phyloP scores from a whole-genome alignment of 345 rosid genomes.

The Salix caprea region DNA sequence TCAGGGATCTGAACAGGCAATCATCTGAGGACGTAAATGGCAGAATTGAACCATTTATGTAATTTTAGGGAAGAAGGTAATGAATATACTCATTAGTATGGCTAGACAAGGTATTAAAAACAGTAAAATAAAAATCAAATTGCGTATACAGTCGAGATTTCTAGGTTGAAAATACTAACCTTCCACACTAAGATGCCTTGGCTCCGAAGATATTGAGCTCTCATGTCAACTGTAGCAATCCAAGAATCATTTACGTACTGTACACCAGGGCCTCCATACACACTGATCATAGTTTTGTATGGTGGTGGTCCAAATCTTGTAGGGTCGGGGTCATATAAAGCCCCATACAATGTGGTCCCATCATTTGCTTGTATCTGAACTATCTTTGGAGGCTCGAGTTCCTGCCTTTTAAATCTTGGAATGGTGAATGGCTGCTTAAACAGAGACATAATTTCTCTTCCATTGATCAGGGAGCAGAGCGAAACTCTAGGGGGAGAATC shows the following conservation, averaged over 20 bases:
- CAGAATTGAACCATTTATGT: neutral
- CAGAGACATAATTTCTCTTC: constrained; percentile 51
- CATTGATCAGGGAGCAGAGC: constrained; percentile 62
- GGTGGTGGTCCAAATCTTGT: constrained; percentile 87
- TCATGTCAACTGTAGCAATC: constrained; percentile 86
- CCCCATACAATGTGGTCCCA: constrained; percentile 69
- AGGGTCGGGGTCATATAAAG: constrained; percentile 71
- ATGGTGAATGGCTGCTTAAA: constrained; percentile 61
- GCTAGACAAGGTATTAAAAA: neutral
- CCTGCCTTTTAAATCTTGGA: constrained; percentile 49
- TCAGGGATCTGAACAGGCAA: neutral
- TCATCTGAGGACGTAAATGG: neutral
- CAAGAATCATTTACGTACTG: constrained; percentile 76
- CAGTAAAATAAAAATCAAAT: neutral
- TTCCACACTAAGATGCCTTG: constrained; percentile 91
- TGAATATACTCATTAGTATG: neutral
- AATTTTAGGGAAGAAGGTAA: neutral
- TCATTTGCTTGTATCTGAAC: constrained; percentile 64
- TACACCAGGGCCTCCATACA: constrained; percentile 85
- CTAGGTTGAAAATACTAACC: constrained; percentile 36
- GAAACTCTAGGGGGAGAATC: constrained; percentile 64
- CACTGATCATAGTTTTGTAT: constrained; percentile 74
- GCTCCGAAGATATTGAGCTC: constrained; percentile 84
- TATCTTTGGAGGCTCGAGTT: constrained; percentile 75
- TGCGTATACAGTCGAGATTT: neutral